Evolutionary conservation across 805 yeast species (phyloP).

Genomic region (Yarrowia phangngaensis): DNA sequence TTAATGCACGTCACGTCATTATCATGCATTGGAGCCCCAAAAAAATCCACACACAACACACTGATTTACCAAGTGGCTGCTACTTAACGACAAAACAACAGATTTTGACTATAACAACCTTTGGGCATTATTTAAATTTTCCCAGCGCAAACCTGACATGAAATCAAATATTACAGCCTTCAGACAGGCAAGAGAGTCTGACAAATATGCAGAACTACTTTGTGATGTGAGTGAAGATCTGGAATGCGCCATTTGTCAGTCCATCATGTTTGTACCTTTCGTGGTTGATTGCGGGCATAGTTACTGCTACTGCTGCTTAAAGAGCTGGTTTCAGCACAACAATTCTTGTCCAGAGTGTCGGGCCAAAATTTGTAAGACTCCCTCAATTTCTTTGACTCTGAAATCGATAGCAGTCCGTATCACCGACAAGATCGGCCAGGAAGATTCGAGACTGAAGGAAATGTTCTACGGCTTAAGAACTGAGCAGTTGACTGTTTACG

Average conservation of each 20-base stretch:
- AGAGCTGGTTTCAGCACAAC: slow-evolving; percentile 36
- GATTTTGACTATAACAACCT: no score
- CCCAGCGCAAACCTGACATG: no score
- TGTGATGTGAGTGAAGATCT: neutral
- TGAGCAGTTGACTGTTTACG: slow-evolving; percentile 6
- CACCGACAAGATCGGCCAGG: neutral
- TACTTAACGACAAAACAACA: no score
- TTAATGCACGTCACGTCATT: neutral
- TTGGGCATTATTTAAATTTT: no score
- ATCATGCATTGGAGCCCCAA: neutral
- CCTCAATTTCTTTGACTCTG: neutral
- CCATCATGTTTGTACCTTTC: slow-evolving; percentile 57
- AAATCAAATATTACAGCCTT: no score
- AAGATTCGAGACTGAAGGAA: neutral
- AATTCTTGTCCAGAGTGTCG: slow-evolving; percentile 34
- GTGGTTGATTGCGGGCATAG: slow-evolving; percentile 60
- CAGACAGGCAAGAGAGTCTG: no score
- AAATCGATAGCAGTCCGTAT: neutral
- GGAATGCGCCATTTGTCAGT: slow-evolving; percentile 57
- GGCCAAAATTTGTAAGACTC: slow-evolving; percentile 3
- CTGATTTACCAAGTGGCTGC: no score
- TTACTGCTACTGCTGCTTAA: slow-evolving; percentile 49
- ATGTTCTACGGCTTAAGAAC: neutral
- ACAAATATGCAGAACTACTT: neutral
- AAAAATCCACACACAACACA: no score